Conservation (phyloP, 2,329 filamentous ascomycete genomes). For the Paecilomyces niveus region DNA sequence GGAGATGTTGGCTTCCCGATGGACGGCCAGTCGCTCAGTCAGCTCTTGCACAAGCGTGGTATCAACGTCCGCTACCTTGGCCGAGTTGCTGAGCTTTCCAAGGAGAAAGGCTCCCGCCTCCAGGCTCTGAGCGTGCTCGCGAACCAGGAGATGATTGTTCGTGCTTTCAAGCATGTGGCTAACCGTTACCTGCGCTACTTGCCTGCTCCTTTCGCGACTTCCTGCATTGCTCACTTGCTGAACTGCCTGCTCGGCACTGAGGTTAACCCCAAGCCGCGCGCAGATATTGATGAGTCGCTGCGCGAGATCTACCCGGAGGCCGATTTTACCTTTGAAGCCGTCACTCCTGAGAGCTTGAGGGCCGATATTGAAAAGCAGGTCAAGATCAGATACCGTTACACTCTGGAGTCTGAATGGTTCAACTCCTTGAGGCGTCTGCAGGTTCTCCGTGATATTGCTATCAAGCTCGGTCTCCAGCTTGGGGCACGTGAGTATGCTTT, state of each 20-base stretch:
- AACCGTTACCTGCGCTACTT: constrained; percentile 72
- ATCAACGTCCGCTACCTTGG: constrained; percentile 97
- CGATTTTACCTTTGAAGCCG: constrained; percentile 71
- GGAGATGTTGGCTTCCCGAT: constrained; percentile 96
- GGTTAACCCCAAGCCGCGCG: constrained; percentile 68
- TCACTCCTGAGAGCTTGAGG: constrained; percentile 66
- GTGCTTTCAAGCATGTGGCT: constrained; percentile 89
- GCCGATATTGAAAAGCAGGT: constrained; percentile 66
- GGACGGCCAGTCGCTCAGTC: constrained; percentile 88
- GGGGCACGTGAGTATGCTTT: constrained; percentile 72
- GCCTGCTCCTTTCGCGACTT: constrained; percentile 69
- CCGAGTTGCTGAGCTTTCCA: constrained; percentile 64
- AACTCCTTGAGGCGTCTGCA: constrained; percentile 66
- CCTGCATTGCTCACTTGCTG: constrained; percentile 77
- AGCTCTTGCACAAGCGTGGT: constrained; percentile 88
- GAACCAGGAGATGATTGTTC: constrained; percentile 87
- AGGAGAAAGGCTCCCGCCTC: constrained; percentile 61
- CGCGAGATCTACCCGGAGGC: constrained; percentile 71
- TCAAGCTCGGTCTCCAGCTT: constrained; percentile 87
- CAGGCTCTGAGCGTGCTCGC: constrained; percentile 70
- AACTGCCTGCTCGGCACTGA: constrained; percentile 83
- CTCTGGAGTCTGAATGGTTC: constrained; percentile 62
- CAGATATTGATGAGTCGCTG: constrained; percentile 69
- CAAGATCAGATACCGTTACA: constrained; percentile 66
- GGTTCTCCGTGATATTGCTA: constrained; percentile 76